Evolutionary conservation across 768 basidiomycete genomes (phyloP).

Genomic region (Galerina marginata): DNA sequence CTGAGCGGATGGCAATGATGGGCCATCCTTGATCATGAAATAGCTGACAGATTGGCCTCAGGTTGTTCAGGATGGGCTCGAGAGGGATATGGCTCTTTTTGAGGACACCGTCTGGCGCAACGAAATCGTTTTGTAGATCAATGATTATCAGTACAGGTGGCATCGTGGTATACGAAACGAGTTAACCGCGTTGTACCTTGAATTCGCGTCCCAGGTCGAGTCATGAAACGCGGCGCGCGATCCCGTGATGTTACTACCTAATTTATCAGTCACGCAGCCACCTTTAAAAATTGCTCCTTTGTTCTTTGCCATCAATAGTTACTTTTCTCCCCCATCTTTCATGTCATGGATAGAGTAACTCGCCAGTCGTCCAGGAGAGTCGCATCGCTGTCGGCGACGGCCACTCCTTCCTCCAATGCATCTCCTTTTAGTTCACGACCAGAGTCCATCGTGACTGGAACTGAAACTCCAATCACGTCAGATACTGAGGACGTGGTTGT

Average conservation of each 20-base stretch:
- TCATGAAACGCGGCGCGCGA: constrained; percentile 23
- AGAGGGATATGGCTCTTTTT: too few species aligned
- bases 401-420: constrained; percentile 46
- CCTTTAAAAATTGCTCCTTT: constrained; percentile 28
- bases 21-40: too few species aligned
- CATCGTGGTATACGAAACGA: too few species aligned
- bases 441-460: constrained; percentile 42
- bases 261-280: constrained; percentile 35
- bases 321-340: constrained; percentile 4
- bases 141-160: too few species aligned
- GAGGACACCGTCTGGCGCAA: too few species aligned
- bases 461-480: constrained; percentile 62
- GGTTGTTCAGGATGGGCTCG: too few species aligned
- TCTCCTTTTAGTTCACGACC: constrained; percentile 58
- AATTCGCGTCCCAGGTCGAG: not conserved
- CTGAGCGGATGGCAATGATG: too few species aligned
- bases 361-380: constrained; percentile 36
- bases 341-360: constrained; percentile 39
- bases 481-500: constrained; percentile 37
- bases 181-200: too few species aligned
- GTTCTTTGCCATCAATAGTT: constrained; percentile 22
- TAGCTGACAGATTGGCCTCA: too few species aligned
- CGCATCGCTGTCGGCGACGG: constrained; percentile 33
- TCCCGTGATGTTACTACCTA: constrained; percentile 35
- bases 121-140: too few species aligned